Evolutionary conservation across 1,139 yeast species (phyloP), one percentile per base, ranked within the genome.

Genomic region (Yamadazyma songkhlaensis): DNA sequence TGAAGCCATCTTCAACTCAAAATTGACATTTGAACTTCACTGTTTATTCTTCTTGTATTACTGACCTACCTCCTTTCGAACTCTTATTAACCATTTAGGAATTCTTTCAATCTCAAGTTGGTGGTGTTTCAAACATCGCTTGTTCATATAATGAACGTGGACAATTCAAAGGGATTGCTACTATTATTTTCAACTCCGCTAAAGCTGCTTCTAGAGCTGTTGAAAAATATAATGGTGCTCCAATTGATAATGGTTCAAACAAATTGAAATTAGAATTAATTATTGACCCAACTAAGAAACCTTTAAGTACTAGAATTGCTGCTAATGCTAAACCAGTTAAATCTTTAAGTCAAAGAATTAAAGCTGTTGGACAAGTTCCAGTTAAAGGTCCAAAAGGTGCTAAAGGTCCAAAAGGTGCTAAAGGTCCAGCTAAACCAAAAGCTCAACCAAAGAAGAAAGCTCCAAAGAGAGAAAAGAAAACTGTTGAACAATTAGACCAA

Each of bases 161-260:
- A 38, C 81, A 80, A 62, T 88, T 95, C 49, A 85, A 85, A 50
- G 98, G 98, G 62, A 79, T 81, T 67, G 96, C 96, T 44, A 88
- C 94, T 44, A 77, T 92, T 53, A 73, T 83, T 43, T 92, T 92
- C 74, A 79, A 72, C 59, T 69, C 72, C 42, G 64, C 77, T 42
- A 81, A 81, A 45, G 73, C 75, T 58, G 97, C 98, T 26, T 38
- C 60, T 28, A 55, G 57, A 44, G 96, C 97, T 32, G 88, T 86
- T 54, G 80, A 81, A 54, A 81, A 81, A 56, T 92, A 84, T 70
- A 86, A 92, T 61, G 94, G 94, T 53, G 94, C 96, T 28, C 89
- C 96, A 53, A 86, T 92, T 53, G 98, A 92, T 59, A 84, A 84
- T 37, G 97, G 97, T 43, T 77, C 83, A 43, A 66, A 78, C 49